phyloP scores from a whole-genome alignment of 257 asterid genomes.

The Ophiorrhiza pumila region DNA sequence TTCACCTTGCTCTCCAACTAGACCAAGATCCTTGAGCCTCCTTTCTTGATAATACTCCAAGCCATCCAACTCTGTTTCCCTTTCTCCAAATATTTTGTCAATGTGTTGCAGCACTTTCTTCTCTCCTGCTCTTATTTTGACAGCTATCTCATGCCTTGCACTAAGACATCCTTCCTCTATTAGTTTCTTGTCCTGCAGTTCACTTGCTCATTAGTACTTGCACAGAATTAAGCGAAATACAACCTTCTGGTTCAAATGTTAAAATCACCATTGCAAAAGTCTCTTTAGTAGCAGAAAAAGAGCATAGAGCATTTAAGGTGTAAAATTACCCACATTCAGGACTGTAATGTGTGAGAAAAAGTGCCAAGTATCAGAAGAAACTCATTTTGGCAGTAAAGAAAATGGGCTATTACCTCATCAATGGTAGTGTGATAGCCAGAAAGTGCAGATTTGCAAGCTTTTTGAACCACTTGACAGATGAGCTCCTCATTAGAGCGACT shows the following conservation, averaged over 20 bases:
- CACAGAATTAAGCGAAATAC: neutral
- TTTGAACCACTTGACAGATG: constrained; percentile 65
- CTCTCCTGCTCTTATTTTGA: constrained; percentile 80
- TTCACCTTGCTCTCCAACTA: constrained; percentile 97
- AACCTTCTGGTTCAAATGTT: neutral
- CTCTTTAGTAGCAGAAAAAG: neutral
- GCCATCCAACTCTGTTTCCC: constrained; percentile 66
- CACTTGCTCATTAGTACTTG: neutral
- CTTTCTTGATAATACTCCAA: constrained; percentile 91
- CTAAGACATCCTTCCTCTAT: constrained; percentile 56
- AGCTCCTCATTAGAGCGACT: constrained; percentile 88
- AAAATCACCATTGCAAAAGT: neutral
- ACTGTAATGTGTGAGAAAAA: neutral
- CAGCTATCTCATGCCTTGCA: constrained; percentile 67
- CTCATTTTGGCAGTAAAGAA: neutral
- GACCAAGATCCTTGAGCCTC: constrained; percentile 87
- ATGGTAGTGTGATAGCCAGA: constrained; percentile 76
- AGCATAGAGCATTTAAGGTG: neutral
- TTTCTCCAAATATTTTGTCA: constrained; percentile 55
- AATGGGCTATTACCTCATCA: constrained; percentile 59
- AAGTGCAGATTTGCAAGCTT: constrained; percentile 71
- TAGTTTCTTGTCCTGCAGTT: constrained; percentile 75
- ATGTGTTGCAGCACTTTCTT: constrained; percentile 82
- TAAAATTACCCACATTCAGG: neutral
- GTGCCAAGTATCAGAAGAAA: neutral